Evolutionary conservation across 2,329 filamentous ascomycete genomes (phyloP), one percentile per base, ranked within the genome.

Genomic region (Fusarium sp.): DNA sequence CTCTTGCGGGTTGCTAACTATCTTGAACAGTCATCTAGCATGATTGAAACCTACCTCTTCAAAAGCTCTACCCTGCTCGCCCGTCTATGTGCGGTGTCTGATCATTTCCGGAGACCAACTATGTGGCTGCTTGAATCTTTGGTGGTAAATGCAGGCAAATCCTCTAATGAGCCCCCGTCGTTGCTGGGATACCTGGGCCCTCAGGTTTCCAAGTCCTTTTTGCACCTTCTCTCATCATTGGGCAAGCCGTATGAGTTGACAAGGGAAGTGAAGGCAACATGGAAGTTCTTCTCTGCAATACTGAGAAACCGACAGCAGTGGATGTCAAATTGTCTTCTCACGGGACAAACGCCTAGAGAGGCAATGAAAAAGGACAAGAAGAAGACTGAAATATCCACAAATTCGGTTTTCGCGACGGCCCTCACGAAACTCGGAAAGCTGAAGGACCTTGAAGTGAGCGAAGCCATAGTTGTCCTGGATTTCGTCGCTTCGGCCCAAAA

Each of bases 261-360:
- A 3, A 79, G 85, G 7, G 88, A 94, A 57, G 89, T 92, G 41
- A 87, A 89, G 43, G 85, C 86, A 8, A 91, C 94, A 18, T 99
- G 95, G 96, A 89, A 89, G 60, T 91, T 99, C 75, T 90, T 98
- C 56, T 93, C 95, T 3, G 91, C 92, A 4, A 91, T 98, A 48
- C 89, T 99, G 65, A 92, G 92, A 71, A 95, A 94, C 77, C 91
- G 94, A 68, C 96, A 99, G 78, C 95, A 97, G 77, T 98, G 95
- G 93, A 93, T 99, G 83, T 94, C 95, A 0, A 94, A 97, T 66
- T 97, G 95, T 76, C 86, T 99, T 9, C 89, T 98, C 40, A 98
- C 94, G 7, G 96, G 95, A 23, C 92, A 91, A 76, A 94, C 94
- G 1, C 94, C 95, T 5, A 90, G 93, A 66, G 90, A 96, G 72